Percentiles rank a stretch among this genome's conserved stretches.
These are phyloP conservation scores for Mycena crocata DNA, from an alignment of 768 basidiomycete species.

Conservation along the genomic window DNA sequence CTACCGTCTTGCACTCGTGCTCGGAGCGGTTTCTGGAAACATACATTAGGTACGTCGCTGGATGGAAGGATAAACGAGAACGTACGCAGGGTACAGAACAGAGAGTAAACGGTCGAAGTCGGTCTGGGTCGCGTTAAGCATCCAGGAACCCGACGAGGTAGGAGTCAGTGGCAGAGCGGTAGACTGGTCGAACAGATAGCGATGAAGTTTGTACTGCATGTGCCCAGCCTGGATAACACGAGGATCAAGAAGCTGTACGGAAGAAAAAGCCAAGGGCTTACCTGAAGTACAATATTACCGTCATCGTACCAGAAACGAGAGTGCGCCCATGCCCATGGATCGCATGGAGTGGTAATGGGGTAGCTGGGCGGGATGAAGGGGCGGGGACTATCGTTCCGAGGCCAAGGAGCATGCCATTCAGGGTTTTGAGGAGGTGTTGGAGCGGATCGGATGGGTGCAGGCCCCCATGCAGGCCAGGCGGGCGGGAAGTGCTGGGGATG, in stretches of 20 bases:
- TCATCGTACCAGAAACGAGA: conserved; percentile 40
- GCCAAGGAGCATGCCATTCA: too few species aligned
- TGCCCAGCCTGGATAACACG: conserved; percentile 41
- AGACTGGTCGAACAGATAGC: conserved; percentile 41
- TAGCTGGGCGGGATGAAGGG: too few species aligned
- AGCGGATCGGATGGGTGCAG: too few species aligned
- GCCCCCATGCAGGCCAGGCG: too few species aligned
- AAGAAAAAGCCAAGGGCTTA: conserved; percentile 20
- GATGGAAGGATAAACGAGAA: conserved; percentile 9
- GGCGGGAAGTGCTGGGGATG: too few species aligned
- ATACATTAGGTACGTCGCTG: neutral
- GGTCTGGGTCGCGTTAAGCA: conserved; percentile 54
- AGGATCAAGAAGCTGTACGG: neutral
- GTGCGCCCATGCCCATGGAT: too few species aligned
- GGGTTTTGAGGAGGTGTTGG: too few species aligned
- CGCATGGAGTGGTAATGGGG: too few species aligned
- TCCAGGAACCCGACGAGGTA: neutral
- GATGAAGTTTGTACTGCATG: conserved; percentile 43
- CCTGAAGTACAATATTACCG: conserved; percentile 36
- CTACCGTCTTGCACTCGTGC: conserved; percentile 44
- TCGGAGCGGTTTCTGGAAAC: conserved; percentile 42
- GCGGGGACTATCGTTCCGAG: too few species aligned
- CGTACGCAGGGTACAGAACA: conserved; percentile 50
- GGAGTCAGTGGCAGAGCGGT: neutral
- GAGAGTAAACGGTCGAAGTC: conserved; percentile 49